Percentiles rank a stretch among this genome's conserved stretches.
These are phyloP conservation scores for Fusarium nanum DNA, from an alignment of 2,329 filamentous ascomycete genomes.

Conservation along the genomic window DNA sequence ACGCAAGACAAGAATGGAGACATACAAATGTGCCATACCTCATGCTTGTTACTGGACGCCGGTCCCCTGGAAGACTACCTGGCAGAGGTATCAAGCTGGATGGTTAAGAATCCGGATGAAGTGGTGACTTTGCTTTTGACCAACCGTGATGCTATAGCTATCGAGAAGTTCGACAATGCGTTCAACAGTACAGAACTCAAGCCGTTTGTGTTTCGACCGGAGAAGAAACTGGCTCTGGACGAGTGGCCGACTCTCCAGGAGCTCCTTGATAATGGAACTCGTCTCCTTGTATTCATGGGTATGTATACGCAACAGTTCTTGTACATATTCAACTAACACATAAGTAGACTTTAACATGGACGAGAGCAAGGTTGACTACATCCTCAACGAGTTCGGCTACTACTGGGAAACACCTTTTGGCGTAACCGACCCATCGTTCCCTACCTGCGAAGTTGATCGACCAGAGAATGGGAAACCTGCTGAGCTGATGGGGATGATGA, in stretches of 20 bases:
- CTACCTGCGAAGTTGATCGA: slow-evolving; percentile 73
- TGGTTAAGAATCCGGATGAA: slow-evolving; percentile 68
- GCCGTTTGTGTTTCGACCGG: slow-evolving; percentile 66
- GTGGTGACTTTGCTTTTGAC: slow-evolving; percentile 73
- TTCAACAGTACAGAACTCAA: slow-evolving; percentile 68
- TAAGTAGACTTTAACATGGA: slow-evolving; percentile 68
- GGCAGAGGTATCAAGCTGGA: slow-evolving; percentile 68
- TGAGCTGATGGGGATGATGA: slow-evolving; percentile 47
- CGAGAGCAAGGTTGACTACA: slow-evolving; percentile 65
- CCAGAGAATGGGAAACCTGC: slow-evolving; percentile 56
- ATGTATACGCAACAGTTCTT: slow-evolving; percentile 33
- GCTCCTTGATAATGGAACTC: slow-evolving; percentile 70
- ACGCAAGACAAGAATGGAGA: slow-evolving; percentile 65
- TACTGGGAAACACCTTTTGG: slow-evolving; percentile 81
- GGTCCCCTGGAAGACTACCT: slow-evolving; percentile 68
- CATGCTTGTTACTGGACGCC: slow-evolving; percentile 68
- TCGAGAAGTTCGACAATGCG: slow-evolving; percentile 64
- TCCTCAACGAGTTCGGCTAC: slow-evolving; percentile 72
- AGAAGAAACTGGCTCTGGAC: slow-evolving; percentile 54
- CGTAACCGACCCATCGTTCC: slow-evolving; percentile 68
- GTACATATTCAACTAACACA: slow-evolving; percentile 24
- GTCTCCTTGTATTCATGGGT: slow-evolving; percentile 79
- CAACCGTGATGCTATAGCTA: slow-evolving; percentile 68
- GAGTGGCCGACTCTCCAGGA: slow-evolving; percentile 77
- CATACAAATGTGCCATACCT: slow-evolving; percentile 73